Base-by-base conservation (phyloP, 345 rosid species). In the Ceriops zippeliana region DNA sequence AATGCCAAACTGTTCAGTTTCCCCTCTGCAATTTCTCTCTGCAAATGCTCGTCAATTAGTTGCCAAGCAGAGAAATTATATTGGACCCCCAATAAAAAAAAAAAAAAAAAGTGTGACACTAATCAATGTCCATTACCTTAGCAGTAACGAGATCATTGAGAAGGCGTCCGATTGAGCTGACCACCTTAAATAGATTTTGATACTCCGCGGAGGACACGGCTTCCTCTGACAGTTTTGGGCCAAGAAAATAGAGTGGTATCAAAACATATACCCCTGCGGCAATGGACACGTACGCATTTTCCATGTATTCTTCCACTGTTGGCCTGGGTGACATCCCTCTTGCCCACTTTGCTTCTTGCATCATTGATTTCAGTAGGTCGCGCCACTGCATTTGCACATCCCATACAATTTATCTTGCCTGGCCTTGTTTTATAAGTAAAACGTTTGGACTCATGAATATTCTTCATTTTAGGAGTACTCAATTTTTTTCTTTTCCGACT, bases 101-200 rank as follows among this genome's bases (percentile, higher is more conserved):
- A 6, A 34, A 34, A 7, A 7, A 7, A 9, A 1, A 2, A 7
- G 8, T 6, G 9, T 9, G 11, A 6, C n/a, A 52, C 0, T 6
- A n/a, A 2, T 54, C 22, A 22, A 54, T 54, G 15, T 9, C 10
- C 10, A 24, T 19, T 64, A 64, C 75, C 69, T 58, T 34, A 9
- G 65, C 68, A 5, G 75, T 56, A 1, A 59, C 61, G 49, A 63
- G 58, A 57, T 71, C 75, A 24, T 71, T 64, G 27, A 52, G 49
- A 34, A 71, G 63, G 15, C 75, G 62, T 24, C 57, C 51, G 7
- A 63, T 56, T n/a, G 64, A 31, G 68, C 75, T 71, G 57, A 71
- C 58, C 27, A 63, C 47, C 75, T 11, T 71, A 21, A 64, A 71
- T 8, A 71, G 38, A 13, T 28, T 24, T 31, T 64, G 62, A 27